Evolutionary conservation across 768 basidiomycete genomes (phyloP).

Genomic region (Leccinum subgranulosum): DNA sequence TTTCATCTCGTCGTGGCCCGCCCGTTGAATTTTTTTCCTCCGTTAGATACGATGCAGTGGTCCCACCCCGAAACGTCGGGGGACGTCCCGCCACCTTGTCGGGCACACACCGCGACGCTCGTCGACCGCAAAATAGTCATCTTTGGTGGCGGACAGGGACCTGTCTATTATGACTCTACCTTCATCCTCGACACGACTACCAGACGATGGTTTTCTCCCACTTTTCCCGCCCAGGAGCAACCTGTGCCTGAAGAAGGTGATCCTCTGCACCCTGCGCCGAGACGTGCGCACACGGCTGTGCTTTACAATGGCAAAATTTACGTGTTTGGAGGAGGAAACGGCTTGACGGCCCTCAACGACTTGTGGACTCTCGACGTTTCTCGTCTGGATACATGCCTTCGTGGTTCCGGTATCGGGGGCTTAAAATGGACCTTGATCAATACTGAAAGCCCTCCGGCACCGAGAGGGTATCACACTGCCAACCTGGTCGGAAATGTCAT

Average conservation of each 20-base stretch:
- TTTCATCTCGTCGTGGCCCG: neutral
- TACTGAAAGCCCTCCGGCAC: conserved; percentile 55
- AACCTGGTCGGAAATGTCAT: conserved; percentile 83
- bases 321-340: conserved; percentile 94
- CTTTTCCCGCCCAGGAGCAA: conserved; percentile 20
- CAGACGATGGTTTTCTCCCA: conserved; percentile 61
- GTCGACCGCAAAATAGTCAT: conserved; percentile 78
- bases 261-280: conserved; percentile 50
- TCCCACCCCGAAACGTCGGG: conserved; percentile 72
- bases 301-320: conserved; percentile 69
- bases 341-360: conserved; percentile 85
- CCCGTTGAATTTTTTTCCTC: neutral
- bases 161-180: conserved; percentile 77
- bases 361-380: conserved; percentile 82
- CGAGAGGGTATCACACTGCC: conserved; percentile 88
- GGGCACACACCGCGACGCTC: conserved; percentile 85
- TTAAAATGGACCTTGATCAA: conserved; percentile 60
- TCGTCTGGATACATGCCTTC: conserved; percentile 31
- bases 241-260: conserved; percentile 1
- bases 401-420: conserved; percentile 4
- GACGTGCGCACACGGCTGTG: conserved; percentile 88
- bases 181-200: conserved; percentile 79
- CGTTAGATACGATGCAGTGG: conserved; percentile 86
- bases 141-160: conserved; percentile 85
- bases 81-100: conserved; percentile 76